These are phyloP conservation scores for Naganishia friedmannii DNA, from an alignment of 768 basidiomycete species.

Conservation along the genomic window DNA sequence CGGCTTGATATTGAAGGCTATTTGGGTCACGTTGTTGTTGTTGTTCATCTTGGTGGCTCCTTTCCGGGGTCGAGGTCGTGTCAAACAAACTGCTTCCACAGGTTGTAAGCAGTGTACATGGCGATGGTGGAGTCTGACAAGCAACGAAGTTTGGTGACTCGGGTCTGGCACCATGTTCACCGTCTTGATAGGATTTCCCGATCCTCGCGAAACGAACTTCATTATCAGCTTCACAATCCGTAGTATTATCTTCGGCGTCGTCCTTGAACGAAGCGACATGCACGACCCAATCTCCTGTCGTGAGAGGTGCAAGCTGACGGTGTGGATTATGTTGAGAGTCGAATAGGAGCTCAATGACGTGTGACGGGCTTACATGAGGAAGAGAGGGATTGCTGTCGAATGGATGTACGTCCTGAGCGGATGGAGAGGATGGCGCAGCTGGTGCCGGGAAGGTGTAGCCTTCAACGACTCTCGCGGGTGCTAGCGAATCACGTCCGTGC, in stretches of 20 bases:
- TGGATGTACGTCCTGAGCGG: too few species aligned
- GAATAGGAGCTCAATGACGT: background rate
- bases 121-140: background rate
- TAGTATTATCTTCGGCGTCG: background rate
- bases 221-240: background rate
- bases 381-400: background rate
- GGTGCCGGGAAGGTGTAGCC: background rate
- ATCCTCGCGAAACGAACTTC: background rate
- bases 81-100: background rate
- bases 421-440: background rate
- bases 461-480: background rate
- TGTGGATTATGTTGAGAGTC: background rate
- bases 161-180: background rate
- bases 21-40: too few species aligned
- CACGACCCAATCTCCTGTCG: background rate
- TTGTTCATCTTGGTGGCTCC: too few species aligned
- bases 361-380: background rate
- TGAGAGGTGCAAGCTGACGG: background rate
- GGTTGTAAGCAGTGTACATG: background rate
- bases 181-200: background rate
- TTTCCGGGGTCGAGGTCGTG: too few species aligned
- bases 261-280: background rate
- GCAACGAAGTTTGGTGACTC: background rate
- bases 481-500: background rate
- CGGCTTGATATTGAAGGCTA: too few species aligned